Percentiles rank a stretch among this genome's conserved stretches.
These are phyloP conservation scores for Trichoderma koningiopsis DNA, from an alignment of 2,329 filamentous ascomycete species.

Conservation along the genomic window DNA sequence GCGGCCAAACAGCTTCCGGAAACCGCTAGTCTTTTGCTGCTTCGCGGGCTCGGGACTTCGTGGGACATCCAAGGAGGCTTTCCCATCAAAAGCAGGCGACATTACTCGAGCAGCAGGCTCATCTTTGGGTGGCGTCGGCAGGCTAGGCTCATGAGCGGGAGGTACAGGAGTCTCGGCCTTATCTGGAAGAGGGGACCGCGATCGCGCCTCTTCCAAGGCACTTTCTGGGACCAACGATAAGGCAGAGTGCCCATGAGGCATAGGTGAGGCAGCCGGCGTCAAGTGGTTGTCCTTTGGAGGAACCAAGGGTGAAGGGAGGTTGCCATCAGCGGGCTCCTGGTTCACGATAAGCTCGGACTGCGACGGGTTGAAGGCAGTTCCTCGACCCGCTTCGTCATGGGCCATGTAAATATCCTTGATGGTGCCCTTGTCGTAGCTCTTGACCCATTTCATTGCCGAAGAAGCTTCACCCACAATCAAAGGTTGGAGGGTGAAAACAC, in stretches of 20 bases:
- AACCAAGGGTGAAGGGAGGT: conserved; percentile 43
- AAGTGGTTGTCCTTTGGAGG: conserved; percentile 44
- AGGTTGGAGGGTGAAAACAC: conserved; percentile 84
- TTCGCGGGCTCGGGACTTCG: conserved; percentile 44
- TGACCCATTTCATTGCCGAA: conserved; percentile 95
- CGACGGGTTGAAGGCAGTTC: conserved; percentile 45
- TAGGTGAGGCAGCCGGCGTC: conserved; percentile 21
- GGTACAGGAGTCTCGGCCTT: conserved; percentile 12
- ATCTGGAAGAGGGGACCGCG: conserved; percentile 8
- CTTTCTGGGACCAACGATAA: conserved; percentile 30
- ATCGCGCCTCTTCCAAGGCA: conserved; percentile 16
- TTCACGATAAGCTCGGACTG: conserved; percentile 41
- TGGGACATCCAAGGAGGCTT: conserved; percentile 25
- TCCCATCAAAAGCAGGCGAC: conserved; percentile 3
- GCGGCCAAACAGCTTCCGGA: conserved; percentile 67
- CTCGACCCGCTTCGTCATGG: conserved; percentile 71
- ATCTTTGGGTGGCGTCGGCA: conserved; percentile 33
- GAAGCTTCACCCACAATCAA: conserved; percentile 83
- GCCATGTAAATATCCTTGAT: conserved; percentile 85
- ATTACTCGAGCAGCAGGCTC: conserved; percentile 5
- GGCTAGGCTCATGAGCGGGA: conserved; percentile 2
- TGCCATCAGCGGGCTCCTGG: conserved; percentile 21
- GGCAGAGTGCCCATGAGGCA: conserved; percentile 29
- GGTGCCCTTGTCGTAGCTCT: conserved; percentile 86
- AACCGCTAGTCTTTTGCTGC: conserved; percentile 51